Evolutionary conservation across 2,329 filamentous ascomycete species (phyloP), one percentile per base, ranked within the genome.

Genomic region (Chrysoporthe cubensis): DNA sequence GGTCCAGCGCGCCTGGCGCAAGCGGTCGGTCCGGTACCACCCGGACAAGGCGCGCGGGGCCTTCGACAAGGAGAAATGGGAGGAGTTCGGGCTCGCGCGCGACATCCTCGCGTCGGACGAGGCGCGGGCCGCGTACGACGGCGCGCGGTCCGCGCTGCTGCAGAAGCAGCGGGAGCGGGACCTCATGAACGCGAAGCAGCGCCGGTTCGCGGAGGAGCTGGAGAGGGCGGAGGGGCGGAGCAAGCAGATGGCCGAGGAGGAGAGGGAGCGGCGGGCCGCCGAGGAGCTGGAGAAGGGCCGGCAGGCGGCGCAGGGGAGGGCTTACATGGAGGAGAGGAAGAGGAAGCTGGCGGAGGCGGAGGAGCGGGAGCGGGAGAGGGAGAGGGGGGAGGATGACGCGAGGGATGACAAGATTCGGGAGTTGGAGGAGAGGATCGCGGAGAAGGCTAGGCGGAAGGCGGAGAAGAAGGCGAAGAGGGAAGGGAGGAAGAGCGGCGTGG

Each of bases 11-110:
- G 93, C 93, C 57, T 97, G 95, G 84, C 88, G 93, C 68, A 92
- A 92, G 74, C 90, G 90, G 42, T 93, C 93, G 3, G 84, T 97
- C n/a, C 93, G 93, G 75, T 93, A 94, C 82, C 95, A 98, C 78
- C 95, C 95, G 0, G 95, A 98, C 84, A 97, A 97, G 81, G 90
- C 94, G 66, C 87, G 90, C 71, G 88, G 87, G 64, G 82, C 85
- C 48, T 93, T 91, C 73, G 93, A 96, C 72, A 85, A 92, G 58
- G 89, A 90, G 66, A 92, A 91, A 75, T 98, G 96, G 83, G 92
- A 97, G 78, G 84, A 91, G 1, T 89, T 97, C 67, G 91, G 94
- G 75, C 91, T 91, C 70, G 94, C 93, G n/a, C 89, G 93, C 76
- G 93, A 96, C 79, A 87, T 97, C 1, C 87, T 98, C 2, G 87